Percentiles rank a stretch among this genome's conserved stretches.
These are phyloP conservation scores for Termitomyces sp. DNA, from an alignment of 768 basidiomycete genomes.

Conservation along the genomic window DNA sequence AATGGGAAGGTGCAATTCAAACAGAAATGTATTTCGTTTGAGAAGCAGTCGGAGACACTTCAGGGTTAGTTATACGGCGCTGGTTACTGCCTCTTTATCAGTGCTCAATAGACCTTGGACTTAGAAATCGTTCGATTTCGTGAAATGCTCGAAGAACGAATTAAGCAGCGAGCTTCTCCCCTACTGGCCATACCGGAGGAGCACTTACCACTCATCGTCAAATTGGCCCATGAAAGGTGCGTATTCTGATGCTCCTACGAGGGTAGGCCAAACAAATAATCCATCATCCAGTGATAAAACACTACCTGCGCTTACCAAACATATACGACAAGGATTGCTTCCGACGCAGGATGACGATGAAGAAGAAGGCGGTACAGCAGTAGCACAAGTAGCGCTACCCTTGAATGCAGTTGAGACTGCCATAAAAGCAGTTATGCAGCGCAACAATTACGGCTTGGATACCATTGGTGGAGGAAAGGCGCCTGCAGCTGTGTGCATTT, in stretches of 20 bases:
- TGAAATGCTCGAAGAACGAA: slow-evolving; percentile 56
- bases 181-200: slow-evolving; percentile 59
- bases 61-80: slow-evolving; percentile 47
- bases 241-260: slow-evolving; percentile 2
- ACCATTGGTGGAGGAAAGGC: slow-evolving; percentile 40
- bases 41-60: slow-evolving; percentile 77
- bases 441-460: slow-evolving; percentile 81
- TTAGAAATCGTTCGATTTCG: slow-evolving; percentile 76
- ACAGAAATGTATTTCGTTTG: slow-evolving; percentile 69
- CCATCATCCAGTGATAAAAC: slow-evolving; percentile 61
- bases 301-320: slow-evolving; percentile 52
- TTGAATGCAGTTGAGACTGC: slow-evolving; percentile 57
- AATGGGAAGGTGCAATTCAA: slow-evolving; percentile 73
- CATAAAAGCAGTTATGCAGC: slow-evolving; percentile 55
- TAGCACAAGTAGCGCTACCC: slow-evolving; percentile 33
- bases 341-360: slow-evolving; percentile 58
- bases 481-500: slow-evolving; percentile 63
- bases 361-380: slow-evolving; percentile 27
- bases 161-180: slow-evolving; percentile 41
- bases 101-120: slow-evolving; percentile 5
- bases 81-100: background rate
- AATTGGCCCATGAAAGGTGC: slow-evolving; percentile 83
- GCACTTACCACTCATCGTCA: slow-evolving; percentile 70
- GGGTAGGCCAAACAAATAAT: background rate
- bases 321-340: slow-evolving; percentile 63